Evolutionary conservation across 169 alveolate genomes (phyloP), one percentile per base, ranked within the genome.

Genomic region (Plasmodium falciparum): DNA sequence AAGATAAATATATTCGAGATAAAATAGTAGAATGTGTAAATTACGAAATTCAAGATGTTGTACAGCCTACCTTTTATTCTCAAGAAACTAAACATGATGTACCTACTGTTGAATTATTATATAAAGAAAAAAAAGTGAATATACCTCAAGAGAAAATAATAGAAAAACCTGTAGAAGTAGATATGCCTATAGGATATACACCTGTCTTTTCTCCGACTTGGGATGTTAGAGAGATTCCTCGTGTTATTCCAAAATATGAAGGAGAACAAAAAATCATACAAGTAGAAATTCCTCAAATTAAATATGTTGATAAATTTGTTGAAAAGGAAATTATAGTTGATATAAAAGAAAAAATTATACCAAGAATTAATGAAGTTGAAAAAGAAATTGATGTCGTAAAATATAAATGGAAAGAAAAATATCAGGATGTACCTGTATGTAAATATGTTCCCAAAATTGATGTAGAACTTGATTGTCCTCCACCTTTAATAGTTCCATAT

Each of bases 301-400:
- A 95, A 86, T 95, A 95, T 85, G 76, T 93, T 66, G 97, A 95
- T 71, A 94, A 91, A 47, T 94, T 74, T 75, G 95, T 95, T n/a
- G 97, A 95, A 72, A 95, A 95, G 69, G 97, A 95, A 71, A 96
- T 95, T 50, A 93, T 95, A 26, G 97, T 95, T n/a, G 97, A 95
- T 63, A 94, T 95, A 67, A 92, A 94, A 83, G 97, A 95, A 80
- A 95, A 94, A 58, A 93, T 95, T 52, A 93, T 95, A 70, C 97
- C 97, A 52, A 95, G 92, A 91, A 94, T 95, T 67, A 94, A 95
- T 0, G 96, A 95, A 88, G 93, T 95, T 15, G 97, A 92, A 67
- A 95, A 95, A 62, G 94, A 93, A 63, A 95, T 95, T 47, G 97
- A 95, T 88, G 95, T 95, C 45, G 93, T 95, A 69, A 92, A 95